Conservation (phyloP, 2,329 filamentous ascomycete species). For the Colletotrichum somersetense region DNA sequence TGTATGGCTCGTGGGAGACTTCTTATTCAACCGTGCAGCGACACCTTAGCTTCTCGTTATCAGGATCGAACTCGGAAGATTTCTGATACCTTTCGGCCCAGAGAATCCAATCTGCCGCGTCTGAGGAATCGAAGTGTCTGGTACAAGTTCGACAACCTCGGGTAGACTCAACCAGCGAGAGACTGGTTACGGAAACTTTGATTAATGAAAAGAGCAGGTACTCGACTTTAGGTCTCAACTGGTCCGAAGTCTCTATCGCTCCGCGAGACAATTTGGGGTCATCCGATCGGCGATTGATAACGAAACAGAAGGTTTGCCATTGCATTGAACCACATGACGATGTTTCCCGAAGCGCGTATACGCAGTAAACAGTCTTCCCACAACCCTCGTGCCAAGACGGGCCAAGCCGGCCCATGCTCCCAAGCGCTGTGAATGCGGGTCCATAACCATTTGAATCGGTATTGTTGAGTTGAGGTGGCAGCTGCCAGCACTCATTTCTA, state of each 20-base stretch:
- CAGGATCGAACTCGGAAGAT: too few species aligned
- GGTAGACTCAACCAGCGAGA: too few species aligned
- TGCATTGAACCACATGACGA: too few species aligned
- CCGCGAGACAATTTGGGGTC: background rate
- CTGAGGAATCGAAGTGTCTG: too few species aligned
- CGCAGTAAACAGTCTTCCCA: background rate
- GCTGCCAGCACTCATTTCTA: conserved; percentile 57
- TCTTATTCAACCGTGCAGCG: background rate
- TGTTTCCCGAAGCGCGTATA: background rate
- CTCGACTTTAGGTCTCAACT: too few species aligned
- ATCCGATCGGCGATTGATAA: background rate
- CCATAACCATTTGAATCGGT: conserved; percentile 65
- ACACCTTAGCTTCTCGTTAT: too few species aligned
- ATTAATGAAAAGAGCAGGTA: too few species aligned
- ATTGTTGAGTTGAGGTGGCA: conserved; percentile 59
- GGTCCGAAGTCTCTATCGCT: background rate
- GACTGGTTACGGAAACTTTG: too few species aligned
- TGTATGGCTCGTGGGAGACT: background rate
- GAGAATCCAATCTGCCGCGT: too few species aligned
- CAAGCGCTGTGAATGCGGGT: conserved; percentile 44
- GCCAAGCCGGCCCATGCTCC: background rate
- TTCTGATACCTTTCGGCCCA: too few species aligned
- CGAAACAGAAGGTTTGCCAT: background rate
- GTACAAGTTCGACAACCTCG: too few species aligned
- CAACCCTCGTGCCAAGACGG: background rate